A percentile compares a stretch with the other conserved stretches of the same genome.
These are phyloP conservation scores for Cyberlindnera bimundalis DNA, from an alignment of 805 yeast genomes.

Conservation along the genomic window DNA sequence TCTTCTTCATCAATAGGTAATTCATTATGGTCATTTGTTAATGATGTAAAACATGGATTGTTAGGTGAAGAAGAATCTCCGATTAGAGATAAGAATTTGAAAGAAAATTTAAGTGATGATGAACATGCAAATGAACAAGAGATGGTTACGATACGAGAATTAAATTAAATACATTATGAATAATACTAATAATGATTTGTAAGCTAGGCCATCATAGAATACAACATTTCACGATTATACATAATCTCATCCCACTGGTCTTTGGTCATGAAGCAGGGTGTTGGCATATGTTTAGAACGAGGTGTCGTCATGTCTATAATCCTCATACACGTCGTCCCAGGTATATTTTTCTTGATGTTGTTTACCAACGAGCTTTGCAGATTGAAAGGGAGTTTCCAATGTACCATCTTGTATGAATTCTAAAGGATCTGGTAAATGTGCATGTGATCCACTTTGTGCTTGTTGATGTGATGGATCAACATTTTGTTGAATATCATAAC, in stretches of 20 bases:
- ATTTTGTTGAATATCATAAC: conserved; percentile 24
- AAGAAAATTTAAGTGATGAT: conserved; percentile 1
- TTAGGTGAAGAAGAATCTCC: conserved; percentile 33
- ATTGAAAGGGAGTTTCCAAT: conserved; percentile 23
- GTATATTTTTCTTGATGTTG: conserved; percentile 21
- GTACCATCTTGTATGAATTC: conserved; percentile 22
- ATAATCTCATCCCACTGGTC: conserved; percentile 9
- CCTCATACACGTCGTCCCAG: conserved; percentile 31
- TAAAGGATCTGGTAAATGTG: conserved; percentile 28
- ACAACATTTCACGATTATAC: neutral
- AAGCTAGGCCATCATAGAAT: neutral
- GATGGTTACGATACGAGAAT: conserved; percentile 21
- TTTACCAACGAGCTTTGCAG: conserved; percentile 21
- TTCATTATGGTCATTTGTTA: conserved; percentile 49
- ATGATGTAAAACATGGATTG: conserved; percentile 43
- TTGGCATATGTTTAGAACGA: conserved; percentile 14
- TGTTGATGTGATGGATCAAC: conserved; percentile 5
- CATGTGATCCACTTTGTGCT: conserved; percentile 4
- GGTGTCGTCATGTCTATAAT: conserved; percentile 27
- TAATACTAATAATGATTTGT: too few relatives aligned
- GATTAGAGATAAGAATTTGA: conserved; percentile 1
- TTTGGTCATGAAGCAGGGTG: conserved; percentile 11
- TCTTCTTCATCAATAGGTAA: conserved; percentile 23
- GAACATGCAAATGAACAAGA: conserved; percentile 19
- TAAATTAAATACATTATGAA: too few relatives aligned